Percentiles rank a stretch among this genome's conserved stretches.
phyloP scores from a whole-genome alignment of 1,139 yeast species.

The Blastobotrys aristatus region DNA sequence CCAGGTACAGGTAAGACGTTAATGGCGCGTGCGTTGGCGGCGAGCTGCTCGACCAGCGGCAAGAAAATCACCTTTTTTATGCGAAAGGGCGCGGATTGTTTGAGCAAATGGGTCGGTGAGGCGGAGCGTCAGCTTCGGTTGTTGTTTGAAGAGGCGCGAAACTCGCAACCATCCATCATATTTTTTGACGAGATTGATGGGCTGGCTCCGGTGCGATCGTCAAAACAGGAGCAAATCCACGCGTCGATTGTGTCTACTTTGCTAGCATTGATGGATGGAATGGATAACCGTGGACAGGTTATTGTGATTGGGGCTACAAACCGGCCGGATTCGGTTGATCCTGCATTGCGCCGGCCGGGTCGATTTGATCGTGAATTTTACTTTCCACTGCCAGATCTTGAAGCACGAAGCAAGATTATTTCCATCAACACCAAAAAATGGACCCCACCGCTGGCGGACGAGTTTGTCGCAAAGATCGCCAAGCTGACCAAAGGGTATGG shows the following conservation, averaged over 20 bases:
- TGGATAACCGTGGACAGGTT: constrained; percentile 96
- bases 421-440: constrained; percentile 85
- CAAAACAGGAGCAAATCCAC: constrained; percentile 96
- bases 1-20: constrained; percentile 99
- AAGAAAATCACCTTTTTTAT: constrained; percentile 91
- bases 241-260: constrained; percentile 95
- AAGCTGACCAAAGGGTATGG: constrained; percentile 91
- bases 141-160: constrained; percentile 91
- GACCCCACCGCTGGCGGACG: constrained; percentile 63
- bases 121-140: constrained; percentile 92
- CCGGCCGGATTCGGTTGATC: constrained; percentile 96
- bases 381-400: constrained; percentile 84
- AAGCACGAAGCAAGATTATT: constrained; percentile 73
- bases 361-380: constrained; percentile 95
- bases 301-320: constrained; percentile 98
- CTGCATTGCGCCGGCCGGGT: constrained; percentile 96
- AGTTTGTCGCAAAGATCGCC: constrained; percentile 65
- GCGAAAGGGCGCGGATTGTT: constrained; percentile 98
- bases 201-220: constrained; percentile 93
- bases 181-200: constrained; percentile 98
- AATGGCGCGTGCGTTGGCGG: constrained; percentile 96
- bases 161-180: constrained; percentile 91
- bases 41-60: constrained; percentile 74
- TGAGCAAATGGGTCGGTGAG: constrained; percentile 99
- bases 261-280: constrained; percentile 96